Evolutionary conservation across 1,139 yeast genomes (phyloP).

Genomic region (Sugiyamaella xylanicola): DNA sequence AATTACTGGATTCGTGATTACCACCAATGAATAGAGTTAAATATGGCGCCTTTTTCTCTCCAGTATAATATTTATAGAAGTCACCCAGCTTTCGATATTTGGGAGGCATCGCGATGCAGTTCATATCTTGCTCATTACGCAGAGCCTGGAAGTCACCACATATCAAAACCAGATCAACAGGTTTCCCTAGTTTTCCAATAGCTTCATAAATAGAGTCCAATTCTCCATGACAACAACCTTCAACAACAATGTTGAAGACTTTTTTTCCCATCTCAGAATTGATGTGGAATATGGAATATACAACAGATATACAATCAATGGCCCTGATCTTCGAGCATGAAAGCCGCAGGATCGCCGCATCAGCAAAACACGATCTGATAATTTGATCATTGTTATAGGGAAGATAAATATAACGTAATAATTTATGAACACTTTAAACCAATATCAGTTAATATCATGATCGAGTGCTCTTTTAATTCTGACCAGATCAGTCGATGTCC

Average conservation of each 20-base stretch:
- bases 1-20: constrained; percentile 87
- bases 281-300: not conserved
- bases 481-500: too few relatives aligned
- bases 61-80: constrained; percentile 71
- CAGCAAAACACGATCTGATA: too few relatives aligned
- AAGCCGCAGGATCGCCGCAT: not conserved
- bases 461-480: too few relatives aligned
- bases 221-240: constrained; percentile 95
- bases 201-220: constrained; percentile 59
- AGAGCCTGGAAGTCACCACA: constrained; percentile 89
- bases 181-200: constrained; percentile 37
- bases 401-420: too few relatives aligned
- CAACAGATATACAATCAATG: too few relatives aligned
- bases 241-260: constrained; percentile 57
- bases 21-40: constrained; percentile 89
- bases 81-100: constrained; percentile 66
- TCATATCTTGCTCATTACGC: constrained; percentile 62
- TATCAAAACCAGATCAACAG: constrained; percentile 67
- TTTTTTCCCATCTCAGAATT: constrained; percentile 1
- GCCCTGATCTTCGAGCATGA: not conserved
- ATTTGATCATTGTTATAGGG: too few relatives aligned
- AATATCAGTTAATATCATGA: too few relatives aligned
- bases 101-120: constrained; percentile 62
- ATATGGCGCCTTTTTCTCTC: constrained; percentile 65
- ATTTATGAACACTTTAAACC: too few relatives aligned